These are phyloP conservation scores for Diutina scorzettiae DNA, from an alignment of 1,139 yeast species.

Conservation along the genomic window DNA sequence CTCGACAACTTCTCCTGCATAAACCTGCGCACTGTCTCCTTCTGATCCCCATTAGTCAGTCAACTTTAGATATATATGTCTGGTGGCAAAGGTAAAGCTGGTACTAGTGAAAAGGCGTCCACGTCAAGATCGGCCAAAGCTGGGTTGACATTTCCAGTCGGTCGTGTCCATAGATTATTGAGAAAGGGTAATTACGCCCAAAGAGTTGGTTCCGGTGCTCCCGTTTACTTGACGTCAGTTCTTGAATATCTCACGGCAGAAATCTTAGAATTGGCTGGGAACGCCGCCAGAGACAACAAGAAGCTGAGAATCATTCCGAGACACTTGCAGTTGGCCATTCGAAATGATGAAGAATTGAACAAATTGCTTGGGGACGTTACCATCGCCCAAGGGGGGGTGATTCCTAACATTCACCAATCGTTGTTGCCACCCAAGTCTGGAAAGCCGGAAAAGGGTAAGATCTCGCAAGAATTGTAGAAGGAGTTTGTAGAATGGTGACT, in stretches of 20 bases:
- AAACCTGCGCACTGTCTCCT: too few relatives aligned
- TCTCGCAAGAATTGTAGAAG: constrained; percentile 52
- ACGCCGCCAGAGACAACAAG: constrained; percentile 97
- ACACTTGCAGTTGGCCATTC: constrained; percentile 95
- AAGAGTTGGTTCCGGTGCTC: constrained; percentile 98
- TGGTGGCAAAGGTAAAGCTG: constrained; percentile 98
- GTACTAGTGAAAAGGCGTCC: constrained; percentile 84
- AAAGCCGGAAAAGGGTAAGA: constrained; percentile 54
- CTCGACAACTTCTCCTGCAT: too few relatives aligned
- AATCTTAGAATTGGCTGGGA: constrained; percentile 96
- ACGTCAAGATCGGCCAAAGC: constrained; percentile 98
- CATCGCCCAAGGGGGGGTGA: constrained; percentile 96
- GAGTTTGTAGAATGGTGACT: background rate
- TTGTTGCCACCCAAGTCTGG: constrained; percentile 76
- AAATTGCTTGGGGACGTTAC: constrained; percentile 87
- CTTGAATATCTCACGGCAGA: constrained; percentile 95
- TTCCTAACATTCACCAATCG: constrained; percentile 94
- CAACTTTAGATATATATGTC: constrained; percentile 57
- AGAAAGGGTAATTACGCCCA: constrained; percentile 99
- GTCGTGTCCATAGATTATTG: constrained; percentile 95
- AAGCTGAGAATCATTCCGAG: constrained; percentile 98
- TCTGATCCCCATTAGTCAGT: too few relatives aligned
- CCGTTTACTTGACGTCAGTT: constrained; percentile 92
- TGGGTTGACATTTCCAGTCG: constrained; percentile 98
- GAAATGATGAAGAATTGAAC: constrained; percentile 97